A percentile compares a stretch with the other conserved stretches of the same genome.
Evolutionary conservation across 805 yeast species (phyloP).

Genomic region (Hanseniaspora taiwanica): DNA sequence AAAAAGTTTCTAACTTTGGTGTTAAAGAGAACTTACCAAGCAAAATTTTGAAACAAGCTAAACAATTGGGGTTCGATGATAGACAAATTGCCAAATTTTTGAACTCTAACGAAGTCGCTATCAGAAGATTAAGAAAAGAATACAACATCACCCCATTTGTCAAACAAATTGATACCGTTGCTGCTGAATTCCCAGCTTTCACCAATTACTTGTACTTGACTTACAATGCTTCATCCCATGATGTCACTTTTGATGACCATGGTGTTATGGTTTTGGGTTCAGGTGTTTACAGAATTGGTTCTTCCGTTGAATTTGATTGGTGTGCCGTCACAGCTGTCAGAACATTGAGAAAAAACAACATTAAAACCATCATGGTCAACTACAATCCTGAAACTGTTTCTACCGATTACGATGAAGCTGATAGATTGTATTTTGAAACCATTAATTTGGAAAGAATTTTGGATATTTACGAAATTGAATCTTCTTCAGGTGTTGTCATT

Average conservation of each 20-base stretch:
- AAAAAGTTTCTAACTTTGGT: constrained; percentile 43
- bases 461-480: constrained; percentile 92
- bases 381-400: constrained; percentile 98
- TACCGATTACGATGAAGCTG: constrained; percentile 97
- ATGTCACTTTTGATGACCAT: constrained; percentile 72
- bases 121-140: constrained; percentile 68
- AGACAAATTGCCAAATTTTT: constrained; percentile 78
- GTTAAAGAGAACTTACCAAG: constrained; percentile 46
- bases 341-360: constrained; percentile 76
- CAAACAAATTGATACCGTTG: constrained; percentile 91
- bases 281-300: constrained; percentile 98
- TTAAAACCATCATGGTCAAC: constrained; percentile 89
- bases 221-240: constrained; percentile 79
- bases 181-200: constrained; percentile 97
- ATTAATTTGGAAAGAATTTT: constrained; percentile 88
- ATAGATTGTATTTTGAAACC: constrained; percentile 92
- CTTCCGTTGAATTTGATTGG: constrained; percentile 98
- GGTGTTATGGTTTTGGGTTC: constrained; percentile 94
- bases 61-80: constrained; percentile 91
- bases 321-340: constrained; percentile 97
- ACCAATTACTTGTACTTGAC: constrained; percentile 94
- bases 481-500: constrained; percentile 81
- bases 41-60: constrained; percentile 59
- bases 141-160: constrained; percentile 83
- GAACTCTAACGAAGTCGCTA: constrained; percentile 51